Conservation (phyloP, 257 asterid species). For the Plantago ovata region DNA sequence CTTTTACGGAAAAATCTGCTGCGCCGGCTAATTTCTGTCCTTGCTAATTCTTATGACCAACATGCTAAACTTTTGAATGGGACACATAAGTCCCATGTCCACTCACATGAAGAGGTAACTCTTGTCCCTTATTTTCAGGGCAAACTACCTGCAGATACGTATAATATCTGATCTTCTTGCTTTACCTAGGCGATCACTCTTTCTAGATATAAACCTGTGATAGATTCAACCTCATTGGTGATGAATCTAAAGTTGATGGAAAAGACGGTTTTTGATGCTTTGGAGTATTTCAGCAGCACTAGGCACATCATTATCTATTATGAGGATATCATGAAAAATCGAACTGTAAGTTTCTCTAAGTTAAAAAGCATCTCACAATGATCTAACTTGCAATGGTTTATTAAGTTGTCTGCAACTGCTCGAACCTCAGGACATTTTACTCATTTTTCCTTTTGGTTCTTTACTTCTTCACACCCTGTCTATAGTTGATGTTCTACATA, state of each 20-base stretch:
- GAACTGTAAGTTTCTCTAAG: slow-evolving; percentile 45
- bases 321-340: slow-evolving; percentile 77
- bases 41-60: slow-evolving; percentile 64
- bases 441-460: no score
- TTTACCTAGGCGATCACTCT: slow-evolving; percentile 66
- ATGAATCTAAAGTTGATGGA: slow-evolving; percentile 63
- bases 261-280: slow-evolving; percentile 40
- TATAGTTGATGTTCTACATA: no score
- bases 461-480: no score
- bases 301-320: slow-evolving; percentile 72
- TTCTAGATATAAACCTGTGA: slow-evolving; percentile 67
- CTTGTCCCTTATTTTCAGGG: neutral
- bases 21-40: slow-evolving; percentile 65
- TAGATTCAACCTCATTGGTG: slow-evolving; percentile 51
- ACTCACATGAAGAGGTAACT: slow-evolving; percentile 49
- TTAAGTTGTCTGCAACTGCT: no score
- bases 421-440: no score
- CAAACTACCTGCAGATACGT: neutral
- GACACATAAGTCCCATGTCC: slow-evolving; percentile 78
- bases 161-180: slow-evolving; percentile 6
- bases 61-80: slow-evolving; percentile 69
- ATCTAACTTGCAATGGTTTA: no score
- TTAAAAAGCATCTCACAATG: neutral
- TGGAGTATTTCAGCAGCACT: slow-evolving; percentile 62
- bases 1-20: slow-evolving; percentile 66